phyloP scores from a whole-genome alignment of 73 alveolate genomes.

The Stentor coeruleus region DNA sequence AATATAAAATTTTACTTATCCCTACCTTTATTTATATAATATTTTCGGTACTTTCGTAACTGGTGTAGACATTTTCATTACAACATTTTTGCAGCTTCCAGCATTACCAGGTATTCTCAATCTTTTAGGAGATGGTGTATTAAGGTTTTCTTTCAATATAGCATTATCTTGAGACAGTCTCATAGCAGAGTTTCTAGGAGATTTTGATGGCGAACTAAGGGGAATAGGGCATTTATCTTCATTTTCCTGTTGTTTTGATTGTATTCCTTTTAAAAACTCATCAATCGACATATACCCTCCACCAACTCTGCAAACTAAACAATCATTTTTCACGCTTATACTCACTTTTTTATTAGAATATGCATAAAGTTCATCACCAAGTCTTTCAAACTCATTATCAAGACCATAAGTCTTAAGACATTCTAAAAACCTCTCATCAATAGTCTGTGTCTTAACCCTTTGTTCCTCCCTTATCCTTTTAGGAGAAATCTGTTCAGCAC shows the following conservation, averaged over 20 bases:
- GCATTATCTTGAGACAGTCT: neutral
- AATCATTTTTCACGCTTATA: neutral
- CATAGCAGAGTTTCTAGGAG: neutral
- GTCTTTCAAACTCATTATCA: neutral
- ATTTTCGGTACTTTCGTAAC: too few relatives aligned
- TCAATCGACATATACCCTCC: neutral
- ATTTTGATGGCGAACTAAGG: neutral
- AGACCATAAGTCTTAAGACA: neutral
- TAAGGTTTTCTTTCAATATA: neutral
- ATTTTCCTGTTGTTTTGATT: neutral
- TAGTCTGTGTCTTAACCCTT: neutral
- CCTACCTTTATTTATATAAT: too few relatives aligned
- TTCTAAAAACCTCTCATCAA: neutral
- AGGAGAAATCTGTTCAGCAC: neutral
- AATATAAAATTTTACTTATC: too few relatives aligned
- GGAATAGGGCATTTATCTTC: neutral
- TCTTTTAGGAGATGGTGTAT: neutral
- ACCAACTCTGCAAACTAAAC: neutral
- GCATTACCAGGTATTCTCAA: too few relatives aligned
- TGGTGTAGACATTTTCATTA: too few relatives aligned
- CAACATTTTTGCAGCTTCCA: too few relatives aligned
- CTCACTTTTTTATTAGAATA: too few relatives aligned
- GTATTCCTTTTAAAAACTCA: neutral
- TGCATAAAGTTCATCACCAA: neutral
- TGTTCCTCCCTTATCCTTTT: neutral